Base-by-base conservation (phyloP, 2,329 filamentous ascomycete species). In the Mycosphaerella arachidis region DNA sequence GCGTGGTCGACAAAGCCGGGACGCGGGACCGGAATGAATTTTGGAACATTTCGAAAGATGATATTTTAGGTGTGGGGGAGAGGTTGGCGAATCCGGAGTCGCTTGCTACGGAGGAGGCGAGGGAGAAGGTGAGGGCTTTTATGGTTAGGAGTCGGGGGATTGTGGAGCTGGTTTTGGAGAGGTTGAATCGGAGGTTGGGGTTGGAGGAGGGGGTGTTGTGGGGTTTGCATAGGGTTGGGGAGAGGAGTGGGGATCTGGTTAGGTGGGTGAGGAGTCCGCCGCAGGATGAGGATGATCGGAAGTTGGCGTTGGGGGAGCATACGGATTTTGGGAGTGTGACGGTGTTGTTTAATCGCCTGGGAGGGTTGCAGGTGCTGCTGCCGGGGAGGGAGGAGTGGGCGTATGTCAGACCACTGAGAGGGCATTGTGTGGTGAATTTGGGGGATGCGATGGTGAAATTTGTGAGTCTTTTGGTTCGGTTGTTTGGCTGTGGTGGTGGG, bases 261-360 rank as follows among this genome's bases (percentile, higher is more conserved):
- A 79, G 50, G 30, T 52, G 84, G 67, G 75, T 82, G 31, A 48
- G 35, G 53, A 43, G 40, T 33, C 8, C 37, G 20, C 53, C 53
- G 18, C 53, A 29, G 27, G 27, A 45, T 7, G 24, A 18, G 9
- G 35, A 43, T 30, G 53, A 55, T 45, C 8, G 27, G 16, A 30
- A 35, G 30, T 29, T 30, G 27, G 27, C 53, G 30, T 66, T 82
- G 24, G 79, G 79, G 24, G 80, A 81, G 58, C 83, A 85, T 66
- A 84, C 82, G 1, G 83, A 85, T 64, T 84, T 84, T 63, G 82
- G 82, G 50, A 79, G 75, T 55, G 74, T 85, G 6, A 85, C 83
- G 0, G 71, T 85, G 5, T 75, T 85, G 1, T 83, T 84, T 70
- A 85, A 84, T 70, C 76, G 80, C 0, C 69, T 84, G 1, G 82